Evolutionary conservation across 108 stramenopile genomes (phyloP).

Genomic region (Fragilariopsis cylindrus): DNA sequence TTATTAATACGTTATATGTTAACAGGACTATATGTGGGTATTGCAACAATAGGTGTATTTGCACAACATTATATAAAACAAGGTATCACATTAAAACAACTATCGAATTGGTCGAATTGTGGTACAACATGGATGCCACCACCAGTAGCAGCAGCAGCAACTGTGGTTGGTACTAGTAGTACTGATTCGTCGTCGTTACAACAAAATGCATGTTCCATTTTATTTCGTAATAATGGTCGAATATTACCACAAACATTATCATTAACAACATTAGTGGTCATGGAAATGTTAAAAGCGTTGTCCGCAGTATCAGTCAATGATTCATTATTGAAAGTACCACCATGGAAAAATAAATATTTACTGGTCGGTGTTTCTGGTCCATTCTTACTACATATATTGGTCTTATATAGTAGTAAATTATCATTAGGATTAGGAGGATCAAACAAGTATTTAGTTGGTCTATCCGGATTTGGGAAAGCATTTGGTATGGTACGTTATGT

Average conservation of each 20-base stretch:
- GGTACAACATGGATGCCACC: constrained; percentile 50
- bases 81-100: constrained; percentile 44
- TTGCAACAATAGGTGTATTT: constrained; percentile 94
- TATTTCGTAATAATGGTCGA: constrained; percentile 83
- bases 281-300: constrained; percentile 96
- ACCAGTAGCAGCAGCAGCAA: background rate
- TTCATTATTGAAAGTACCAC: constrained; percentile 85
- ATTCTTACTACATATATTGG: constrained; percentile 83
- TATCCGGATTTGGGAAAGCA: constrained; percentile 76
- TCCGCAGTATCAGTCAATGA: constrained; percentile 96
- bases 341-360: constrained; percentile 88
- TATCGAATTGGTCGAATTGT: constrained; percentile 60
- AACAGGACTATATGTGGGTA: constrained; percentile 95
- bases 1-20: constrained; percentile 90
- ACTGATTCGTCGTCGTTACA: background rate
- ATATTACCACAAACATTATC: constrained; percentile 89
- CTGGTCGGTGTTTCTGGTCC: constrained; percentile 90
- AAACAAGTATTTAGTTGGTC: constrained; percentile 23
- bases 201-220: constrained; percentile 51
- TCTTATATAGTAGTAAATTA: constrained; percentile 70
- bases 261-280: constrained; percentile 91
- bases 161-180: background rate
- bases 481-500: constrained; percentile 78
- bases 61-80: constrained; percentile 86
- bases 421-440: constrained; percentile 46